Evolutionary conservation across 2,329 filamentous ascomycete genomes (phyloP).

Genomic region (Botrytis elliptica): DNA sequence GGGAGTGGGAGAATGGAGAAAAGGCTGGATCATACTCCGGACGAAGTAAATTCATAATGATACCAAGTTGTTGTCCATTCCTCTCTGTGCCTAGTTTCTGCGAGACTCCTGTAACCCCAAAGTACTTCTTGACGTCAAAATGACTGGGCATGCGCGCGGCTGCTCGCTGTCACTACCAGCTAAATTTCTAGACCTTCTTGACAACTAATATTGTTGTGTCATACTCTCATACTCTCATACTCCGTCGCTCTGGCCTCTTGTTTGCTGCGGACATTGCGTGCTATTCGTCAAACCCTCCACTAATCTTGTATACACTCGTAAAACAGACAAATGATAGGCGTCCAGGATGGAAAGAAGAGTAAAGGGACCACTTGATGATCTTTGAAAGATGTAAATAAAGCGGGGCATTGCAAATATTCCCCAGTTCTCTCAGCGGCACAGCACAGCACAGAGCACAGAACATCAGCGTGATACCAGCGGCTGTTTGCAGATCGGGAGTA

Average conservation of each 20-base stretch:
- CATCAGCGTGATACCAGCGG: not conserved
- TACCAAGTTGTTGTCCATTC: not conserved
- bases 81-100: not conserved
- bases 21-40: not conserved
- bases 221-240: too few species aligned
- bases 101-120: not conserved
- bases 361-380: not conserved
- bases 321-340: not conserved
- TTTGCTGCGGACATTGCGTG: not conserved
- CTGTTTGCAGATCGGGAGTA: not conserved
- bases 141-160: not conserved
- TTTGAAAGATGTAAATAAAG: not conserved
- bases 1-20: not conserved
- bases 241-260: not conserved
- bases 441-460: not conserved
- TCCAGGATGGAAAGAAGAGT: not conserved
- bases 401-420: not conserved
- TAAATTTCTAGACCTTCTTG: not conserved
- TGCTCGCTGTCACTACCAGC: not conserved
- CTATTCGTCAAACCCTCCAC: not conserved
- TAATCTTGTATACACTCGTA: not conserved
- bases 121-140: not conserved
- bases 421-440: not conserved
- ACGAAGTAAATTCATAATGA: not conserved
- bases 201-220: not conserved